Base-by-base conservation (phyloP, 306 rosid genomes). In the Sicyos edulis region DNA sequence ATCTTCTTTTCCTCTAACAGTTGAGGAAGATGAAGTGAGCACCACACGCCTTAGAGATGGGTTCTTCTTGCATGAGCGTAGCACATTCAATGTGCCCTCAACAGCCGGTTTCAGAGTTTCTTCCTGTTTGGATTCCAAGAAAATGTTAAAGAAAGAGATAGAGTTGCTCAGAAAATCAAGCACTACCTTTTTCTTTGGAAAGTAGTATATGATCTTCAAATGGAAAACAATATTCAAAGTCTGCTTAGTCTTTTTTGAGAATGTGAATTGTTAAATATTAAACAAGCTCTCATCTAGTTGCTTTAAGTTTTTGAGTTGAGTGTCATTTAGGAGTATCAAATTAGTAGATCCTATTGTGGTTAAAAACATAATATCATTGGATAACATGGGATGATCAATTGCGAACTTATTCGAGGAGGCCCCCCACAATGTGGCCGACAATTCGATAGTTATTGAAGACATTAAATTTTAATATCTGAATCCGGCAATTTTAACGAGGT, bases 1-100 rank as follows among this genome's bases (percentile, higher is more conserved):
- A 40, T 40, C 92, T 56, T 77, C 85, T 73, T 87, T 86, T n/a
- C 77, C 80, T 59, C 95, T 84, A 55, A 82, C 78, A 26, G 95
- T 81, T 21, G 97, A 87, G 70, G 97, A 88, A 11, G 98, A 93
- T 12, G 98, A 93, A 5, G 97, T 91, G 68, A 93, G 84, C 50
- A 93, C 86, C 26, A 90, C 92, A 12, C 92, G 87, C 75, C 79
- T 57, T 37, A 90, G 82, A 12, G 80, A 71, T 1, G 87, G 80
- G 65, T 87, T 90, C 81, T 81, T 88, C 54, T 64, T 53, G 67
- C 98, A 93, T 3, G 97, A 93, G 13, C 83, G 87, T 34, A 88
- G 76, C 77, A 93, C 89, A 51, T 93, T 93, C 49, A 92, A 65
- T 9, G 97, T 89, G 16, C 97, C 95, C 69, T 88, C 80, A 8